Base-by-base conservation (phyloP, 2,329 filamentous ascomycete species). In the Paracamarosporium sp. region DNA sequence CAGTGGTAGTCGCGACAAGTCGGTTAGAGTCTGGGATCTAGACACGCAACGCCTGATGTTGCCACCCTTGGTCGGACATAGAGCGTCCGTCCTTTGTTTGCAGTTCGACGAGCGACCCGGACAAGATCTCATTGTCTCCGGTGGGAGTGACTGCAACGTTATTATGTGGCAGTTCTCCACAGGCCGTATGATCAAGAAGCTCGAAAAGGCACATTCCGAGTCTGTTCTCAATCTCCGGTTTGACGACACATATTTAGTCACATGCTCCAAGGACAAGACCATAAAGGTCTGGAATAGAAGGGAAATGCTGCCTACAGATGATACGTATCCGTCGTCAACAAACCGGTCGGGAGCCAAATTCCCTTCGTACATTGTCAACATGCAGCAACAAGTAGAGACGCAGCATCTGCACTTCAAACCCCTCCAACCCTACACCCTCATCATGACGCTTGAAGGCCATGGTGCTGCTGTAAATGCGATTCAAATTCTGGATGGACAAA, bases 111-210 rank as follows among this genome's bases (percentile, higher is more conserved):
- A 93, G 3, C 87, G 90, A 50, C 90, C 92, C 0, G 86, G 90
- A 13, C 91, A 98, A 72, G 94, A 98, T 69, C 80, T 99, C 36
- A 90, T 99, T n/a, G 90, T 97, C 9, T 97, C 93, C 7, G 95
- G 94, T 35, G 97, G 94, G 69, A 97, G 93, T 68, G 95, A 99
- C 76, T 91, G 90, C 45, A 89, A 90, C 61, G 88, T 99, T 52
- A 94, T 97, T 55, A 80, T 98, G 13, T 98, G 94, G 95, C 88
- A 84, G 48, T 98, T 98, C 71, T 97, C 93, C 0, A 98, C 93
- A 0, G 95, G 95, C 3, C 82, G 93, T 69, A 85, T 92, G 33
- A 78, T 98, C 12, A 90, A 93, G 69, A 88, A 88, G 56, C 86
- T 98, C 30, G 82, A 83, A 1, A 83, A 86, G 43, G 94, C 94